Base-by-base conservation (phyloP, 2,329 filamentous ascomycete genomes). In the Colletotrichum sp. region DNA sequence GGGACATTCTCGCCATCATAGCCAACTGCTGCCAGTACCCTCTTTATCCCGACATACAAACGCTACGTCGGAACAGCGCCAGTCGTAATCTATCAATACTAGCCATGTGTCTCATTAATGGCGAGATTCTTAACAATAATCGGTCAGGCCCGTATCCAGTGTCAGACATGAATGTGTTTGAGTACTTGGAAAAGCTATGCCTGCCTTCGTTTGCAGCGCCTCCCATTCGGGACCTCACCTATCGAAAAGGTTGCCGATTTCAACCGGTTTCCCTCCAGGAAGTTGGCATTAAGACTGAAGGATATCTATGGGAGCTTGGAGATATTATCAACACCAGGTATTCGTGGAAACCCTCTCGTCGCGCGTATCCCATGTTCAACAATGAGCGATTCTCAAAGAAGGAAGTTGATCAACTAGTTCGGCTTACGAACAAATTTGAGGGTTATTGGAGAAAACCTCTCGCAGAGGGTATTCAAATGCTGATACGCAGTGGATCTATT, bases 381-480 rank as follows among this genome's bases (percentile, higher is more conserved):
- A 48, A 48, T 12, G 16, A 18, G 18, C 38, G 38, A n/a, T 48
- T 48, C 38, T n/a, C 38, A 12, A 4, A 18, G 9, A 1, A 48
- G 18, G 38, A 48, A n/a, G 0, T 48, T 12, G 9, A 48, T n/a
- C 9, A 48, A 48, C 38, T 48, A n/a, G 18, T 1, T n/a, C 18
- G 0, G 9, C 18, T 48, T 2, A 12, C 5, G 18, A 1, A 48
- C 1, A 2, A n/a, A 10, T 6, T 48, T 0, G 0, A 2, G 38
- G 8, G 0, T 48, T 48, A 10, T 2, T n/a, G 38, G 38, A 48
- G 5, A 9, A n/a, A 1, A 1, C 38, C 18, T 48, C 38, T 48
- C 9, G 18, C 38, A 1, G 38, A 48, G 2, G 38, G 38, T 0
- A 48, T 48, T 3, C 0, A n/a, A 6, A 3, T 1, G 1, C 18